A percentile compares a stretch with the other conserved stretches of the same genome.
These are phyloP conservation scores for Helotiales sp. DNA, from an alignment of 2,329 filamentous ascomycete genomes.

Conservation along the genomic window DNA sequence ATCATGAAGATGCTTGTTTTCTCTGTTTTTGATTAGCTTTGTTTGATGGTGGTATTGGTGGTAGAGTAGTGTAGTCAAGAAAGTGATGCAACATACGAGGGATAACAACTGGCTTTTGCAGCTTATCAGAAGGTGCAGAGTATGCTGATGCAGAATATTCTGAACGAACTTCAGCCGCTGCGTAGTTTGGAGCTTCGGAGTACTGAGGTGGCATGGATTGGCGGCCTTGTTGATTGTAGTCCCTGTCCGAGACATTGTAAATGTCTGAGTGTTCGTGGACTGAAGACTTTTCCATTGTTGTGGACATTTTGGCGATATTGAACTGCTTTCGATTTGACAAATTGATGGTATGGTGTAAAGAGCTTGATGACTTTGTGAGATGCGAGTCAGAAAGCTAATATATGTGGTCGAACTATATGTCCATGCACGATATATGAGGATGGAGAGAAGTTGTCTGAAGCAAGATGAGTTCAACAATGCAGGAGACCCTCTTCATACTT, in stretches of 20 bases:
- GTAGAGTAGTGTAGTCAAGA: neutral
- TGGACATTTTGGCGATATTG: neutral
- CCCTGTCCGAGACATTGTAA: neutral
- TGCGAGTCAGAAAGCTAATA: too few species aligned
- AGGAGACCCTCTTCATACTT: neutral
- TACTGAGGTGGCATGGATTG: neutral
- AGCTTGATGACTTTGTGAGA: too few species aligned
- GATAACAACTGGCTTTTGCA: constrained; percentile 14
- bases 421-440: neutral
- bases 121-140: neutral
- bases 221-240: neutral
- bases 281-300: neutral
- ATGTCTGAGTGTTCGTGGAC: neutral
- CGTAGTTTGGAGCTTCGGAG: neutral
- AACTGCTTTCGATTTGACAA: neutral
- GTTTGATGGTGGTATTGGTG: neutral
- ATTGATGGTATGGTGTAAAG: too few species aligned
- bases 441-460: neutral
- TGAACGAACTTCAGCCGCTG: too few species aligned
- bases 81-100: constrained; percentile 18
- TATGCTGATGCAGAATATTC: neutral
- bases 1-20: constrained; percentile 22
- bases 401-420: neutral
- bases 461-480: neutral
- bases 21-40: constrained; percentile 7